These are phyloP conservation scores for Nemania abortiva DNA, from an alignment of 2,329 filamentous ascomycete species.

Conservation along the genomic window DNA sequence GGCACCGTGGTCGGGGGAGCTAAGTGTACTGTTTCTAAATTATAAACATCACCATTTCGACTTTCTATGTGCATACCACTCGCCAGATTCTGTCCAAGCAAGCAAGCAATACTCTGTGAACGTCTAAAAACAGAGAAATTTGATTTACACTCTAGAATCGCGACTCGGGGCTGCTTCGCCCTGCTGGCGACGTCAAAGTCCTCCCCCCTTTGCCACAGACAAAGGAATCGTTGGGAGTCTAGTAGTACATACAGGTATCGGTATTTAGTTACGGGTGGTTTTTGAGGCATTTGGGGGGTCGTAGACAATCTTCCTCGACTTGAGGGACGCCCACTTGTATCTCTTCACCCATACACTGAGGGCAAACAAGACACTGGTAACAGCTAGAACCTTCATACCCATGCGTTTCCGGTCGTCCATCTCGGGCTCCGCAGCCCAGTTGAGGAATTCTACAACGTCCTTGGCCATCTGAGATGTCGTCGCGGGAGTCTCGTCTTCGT, in stretches of 20 bases:
- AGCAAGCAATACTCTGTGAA: slow-evolving; percentile 44
- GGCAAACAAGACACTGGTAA: slow-evolving; percentile 82
- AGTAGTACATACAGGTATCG: slow-evolving; percentile 51
- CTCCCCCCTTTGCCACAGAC: slow-evolving; percentile 47
- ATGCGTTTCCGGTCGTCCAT: slow-evolving; percentile 99
- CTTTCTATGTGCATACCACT: slow-evolving; percentile 35
- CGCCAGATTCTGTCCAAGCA: slow-evolving; percentile 28
- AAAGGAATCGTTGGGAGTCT: slow-evolving; percentile 50
- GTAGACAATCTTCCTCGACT: slow-evolving; percentile 94
- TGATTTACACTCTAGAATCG: slow-evolving; percentile 59
- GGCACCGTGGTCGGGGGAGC: neutral
- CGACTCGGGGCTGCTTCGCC: slow-evolving; percentile 49
- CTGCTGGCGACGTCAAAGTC: slow-evolving; percentile 44
- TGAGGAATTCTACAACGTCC: slow-evolving; percentile 98
- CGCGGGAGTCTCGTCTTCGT: slow-evolving; percentile 94
- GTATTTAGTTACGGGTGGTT: slow-evolving; percentile 61
- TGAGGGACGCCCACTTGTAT: slow-evolving; percentile 98
- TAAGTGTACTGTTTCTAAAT: neutral
- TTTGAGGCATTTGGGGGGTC: slow-evolving; percentile 75
- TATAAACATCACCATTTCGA: slow-evolving; percentile 32
- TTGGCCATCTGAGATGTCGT: slow-evolving; percentile 99
- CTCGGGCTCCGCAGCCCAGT: slow-evolving; percentile 99
- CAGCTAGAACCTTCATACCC: slow-evolving; percentile 94
- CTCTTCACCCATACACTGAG: slow-evolving; percentile 98
- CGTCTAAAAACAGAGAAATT: slow-evolving; percentile 51